Conservation (phyloP, 1,139 yeast genomes). For the Suhomyces taliae region DNA sequence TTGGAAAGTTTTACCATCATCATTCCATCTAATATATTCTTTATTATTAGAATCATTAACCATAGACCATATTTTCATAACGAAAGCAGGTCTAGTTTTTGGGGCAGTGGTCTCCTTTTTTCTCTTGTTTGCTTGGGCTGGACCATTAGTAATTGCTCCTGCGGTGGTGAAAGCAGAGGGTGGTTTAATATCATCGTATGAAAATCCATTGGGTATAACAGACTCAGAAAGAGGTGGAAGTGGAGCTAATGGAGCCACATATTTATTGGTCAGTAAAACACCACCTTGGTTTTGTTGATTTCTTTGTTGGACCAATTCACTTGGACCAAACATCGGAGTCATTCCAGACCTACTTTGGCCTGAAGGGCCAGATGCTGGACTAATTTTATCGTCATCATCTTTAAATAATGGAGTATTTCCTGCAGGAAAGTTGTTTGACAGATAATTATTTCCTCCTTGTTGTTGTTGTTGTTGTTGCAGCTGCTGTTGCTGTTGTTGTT, state of each 20-base stretch:
- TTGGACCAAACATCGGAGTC: constrained; percentile 3
- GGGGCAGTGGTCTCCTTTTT: constrained; percentile 39
- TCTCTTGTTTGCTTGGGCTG: constrained; percentile 19
- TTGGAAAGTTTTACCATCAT: constrained; percentile 81
- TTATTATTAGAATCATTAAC: constrained; percentile 75
- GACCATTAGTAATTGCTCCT: constrained; percentile 6
- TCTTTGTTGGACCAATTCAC: constrained; percentile 4
- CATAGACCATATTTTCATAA: constrained; percentile 92
- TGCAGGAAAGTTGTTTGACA: background rate
- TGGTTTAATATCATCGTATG: constrained; percentile 7
- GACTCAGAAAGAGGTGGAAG: constrained; percentile 39
- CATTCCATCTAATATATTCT: constrained; percentile 77
- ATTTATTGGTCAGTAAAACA: constrained; percentile 8
- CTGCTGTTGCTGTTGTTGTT: background rate
- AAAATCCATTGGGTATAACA: constrained; percentile 30
- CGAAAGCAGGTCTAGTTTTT: constrained; percentile 75
- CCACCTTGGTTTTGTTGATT: constrained; percentile 11
- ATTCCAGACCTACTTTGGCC: background rate
- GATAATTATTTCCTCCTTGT: background rate
- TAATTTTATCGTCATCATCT: constrained; percentile 1
- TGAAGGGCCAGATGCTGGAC: background rate
- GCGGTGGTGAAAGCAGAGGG: constrained; percentile 2
- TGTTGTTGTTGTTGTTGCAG: background rate
- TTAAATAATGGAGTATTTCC: constrained; percentile 9
- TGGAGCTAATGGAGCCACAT: constrained; percentile 27